Evolutionary conservation across 495 filamentous ascomycete genomes (phyloP), one percentile per base, ranked within the genome.

Genomic region (Neurospora discreta): DNA sequence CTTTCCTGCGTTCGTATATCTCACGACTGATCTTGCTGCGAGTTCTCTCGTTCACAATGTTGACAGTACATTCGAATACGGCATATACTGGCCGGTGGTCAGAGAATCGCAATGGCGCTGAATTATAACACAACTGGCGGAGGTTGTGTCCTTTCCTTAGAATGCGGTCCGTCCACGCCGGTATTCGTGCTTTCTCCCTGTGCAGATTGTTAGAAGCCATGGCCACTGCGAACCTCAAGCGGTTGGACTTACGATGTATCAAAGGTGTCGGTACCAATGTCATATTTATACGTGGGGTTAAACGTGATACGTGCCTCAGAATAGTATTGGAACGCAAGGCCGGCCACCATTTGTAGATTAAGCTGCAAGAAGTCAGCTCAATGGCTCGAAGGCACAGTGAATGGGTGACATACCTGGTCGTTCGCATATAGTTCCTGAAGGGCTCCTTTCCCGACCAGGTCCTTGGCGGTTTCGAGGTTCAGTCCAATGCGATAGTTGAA

Each of bases 401-500:
- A 9, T n/a, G 7, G 2, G 36, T 68, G 52, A 74, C 78, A 74
- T 84, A 92, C 91, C 84, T 98, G 95, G 76, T 99, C 95, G 78
- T 98, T 97, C 60, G 93, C 89, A 76, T 97, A 97, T 7, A 99
- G 84, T 38, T 84, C 91, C 70, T 92, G 90, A 11, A 94, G 84
- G 75, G 98, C 90, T 16, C 85, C 83, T 52, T 87, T 84, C 68
- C 87, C 84, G 67, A 97, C 86, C 33, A 96, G 84, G 69, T 90
- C 88, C 73, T 91, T 90, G 26, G 93, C 93, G 73, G 84, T 90
- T 46, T 97, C 93, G 74, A 93, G 89, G 26, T 85, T 86, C 70
- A 98, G 84, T 3, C 94, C 96, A 75, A 99, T 97, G 38, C 95
- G 90, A 82, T 99, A 99, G 77, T 99, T 99, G 83, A 99, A 99